These are phyloP conservation scores for Talaromyces trachyspermus DNA, from an alignment of 495 filamentous ascomycete species.

Conservation along the genomic window DNA sequence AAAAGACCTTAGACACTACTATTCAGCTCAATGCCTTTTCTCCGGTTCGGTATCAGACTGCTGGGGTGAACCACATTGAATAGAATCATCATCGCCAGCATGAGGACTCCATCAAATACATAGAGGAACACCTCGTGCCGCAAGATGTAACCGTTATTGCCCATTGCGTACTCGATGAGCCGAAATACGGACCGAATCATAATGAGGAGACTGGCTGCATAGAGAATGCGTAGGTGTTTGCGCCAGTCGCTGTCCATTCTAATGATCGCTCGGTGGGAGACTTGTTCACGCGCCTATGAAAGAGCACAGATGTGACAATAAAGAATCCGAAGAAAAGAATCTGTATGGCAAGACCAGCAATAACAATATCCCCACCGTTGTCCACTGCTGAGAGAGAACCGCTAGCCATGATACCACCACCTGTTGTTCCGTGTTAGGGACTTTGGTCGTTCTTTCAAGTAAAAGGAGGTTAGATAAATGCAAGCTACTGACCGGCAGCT, in stretches of 20 bases:
- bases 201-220: conserved; percentile 46
- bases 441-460: no score
- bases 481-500: conserved; percentile 16
- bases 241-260: conserved; percentile 35
- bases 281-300: conserved; percentile 26
- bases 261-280: conserved; percentile 12
- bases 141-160: conserved; percentile 44
- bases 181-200: conserved; percentile 54
- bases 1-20: not conserved
- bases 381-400: conserved; percentile 13
- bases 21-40: not conserved
- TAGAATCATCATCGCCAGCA: conserved; percentile 45
- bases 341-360: conserved; percentile 36
- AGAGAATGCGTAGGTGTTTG: conserved; percentile 44
- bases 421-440: conserved; percentile 4
- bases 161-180: conserved; percentile 54
- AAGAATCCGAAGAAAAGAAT: conserved; percentile 38
- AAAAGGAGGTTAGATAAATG: conserved; percentile 10
- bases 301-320: conserved; percentile 25
- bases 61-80: conserved; percentile 35
- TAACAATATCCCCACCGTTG: conserved; percentile 35
- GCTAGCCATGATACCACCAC: conserved; percentile 17
- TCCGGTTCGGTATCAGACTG: conserved; percentile 8
- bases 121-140: conserved; percentile 54
- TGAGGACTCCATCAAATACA: conserved; percentile 53